These are phyloP conservation scores for Magnusiomyces ingens DNA, from an alignment of 1,139 yeast species.

Conservation along the genomic window DNA sequence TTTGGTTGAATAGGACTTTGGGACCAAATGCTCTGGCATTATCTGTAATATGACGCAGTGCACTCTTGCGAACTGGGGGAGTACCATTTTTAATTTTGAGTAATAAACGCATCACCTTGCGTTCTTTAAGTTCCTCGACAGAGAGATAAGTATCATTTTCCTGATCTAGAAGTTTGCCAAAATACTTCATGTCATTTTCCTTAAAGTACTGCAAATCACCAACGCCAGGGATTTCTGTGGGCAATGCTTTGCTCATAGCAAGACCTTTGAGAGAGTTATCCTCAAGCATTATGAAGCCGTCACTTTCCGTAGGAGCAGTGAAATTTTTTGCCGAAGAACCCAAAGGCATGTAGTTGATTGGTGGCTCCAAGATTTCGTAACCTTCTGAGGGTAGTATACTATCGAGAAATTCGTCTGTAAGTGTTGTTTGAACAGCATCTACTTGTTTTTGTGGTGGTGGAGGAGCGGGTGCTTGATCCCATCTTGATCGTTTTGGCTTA, in stretches of 20 bases:
- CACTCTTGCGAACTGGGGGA: slow-evolving; percentile 58
- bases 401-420: slow-evolving; percentile 47
- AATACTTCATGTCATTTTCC: slow-evolving; percentile 65
- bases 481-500: slow-evolving; percentile 20
- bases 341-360: slow-evolving; percentile 42
- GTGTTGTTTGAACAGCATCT: slow-evolving; percentile 33
- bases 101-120: slow-evolving; percentile 56
- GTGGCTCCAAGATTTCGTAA: slow-evolving; percentile 43
- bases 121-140: slow-evolving; percentile 51
- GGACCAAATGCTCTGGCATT: slow-evolving; percentile 66
- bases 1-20: slow-evolving; percentile 54
- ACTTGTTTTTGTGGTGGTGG: slow-evolving; percentile 28
- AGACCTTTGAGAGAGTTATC: slow-evolving; percentile 26
- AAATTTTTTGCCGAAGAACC: slow-evolving; percentile 19
- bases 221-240: slow-evolving; percentile 58
- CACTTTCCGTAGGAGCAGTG: slow-evolving; percentile 36
- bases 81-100: slow-evolving; percentile 74
- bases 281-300: slow-evolving; percentile 32
- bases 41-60: slow-evolving; percentile 62
- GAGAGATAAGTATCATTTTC: slow-evolving; percentile 34
- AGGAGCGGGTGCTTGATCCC: slow-evolving; percentile 36
- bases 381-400: slow-evolving; percentile 49
- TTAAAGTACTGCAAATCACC: slow-evolving; percentile 60
- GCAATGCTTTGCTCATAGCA: slow-evolving; percentile 31
- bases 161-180: slow-evolving; percentile 51